Percentiles rank a stretch among this genome's conserved stretches.
phyloP scores from a whole-genome alignment of 1,284 basidiomycete genomes.

The Tremellales sp. region DNA sequence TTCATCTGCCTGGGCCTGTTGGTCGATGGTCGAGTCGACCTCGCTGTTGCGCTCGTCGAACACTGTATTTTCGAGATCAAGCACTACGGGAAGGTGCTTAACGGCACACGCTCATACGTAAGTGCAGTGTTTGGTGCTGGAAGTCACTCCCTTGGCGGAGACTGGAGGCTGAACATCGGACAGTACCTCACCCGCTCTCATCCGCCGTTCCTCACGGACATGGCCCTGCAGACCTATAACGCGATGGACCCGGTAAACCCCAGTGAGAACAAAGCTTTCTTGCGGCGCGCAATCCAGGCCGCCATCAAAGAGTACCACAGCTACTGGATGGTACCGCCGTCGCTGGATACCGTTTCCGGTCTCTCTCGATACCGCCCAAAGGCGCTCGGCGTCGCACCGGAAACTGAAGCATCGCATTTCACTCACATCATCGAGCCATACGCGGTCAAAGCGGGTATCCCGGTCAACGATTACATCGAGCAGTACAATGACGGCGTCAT shows the following conservation, averaged over 20 bases:
- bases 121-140: constrained; percentile 8
- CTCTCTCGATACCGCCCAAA: constrained; percentile 90
- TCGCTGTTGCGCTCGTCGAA: constrained; percentile 96
- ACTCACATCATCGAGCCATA: constrained; percentile 95
- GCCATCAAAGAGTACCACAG: constrained; percentile 99
- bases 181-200: constrained; percentile 95
- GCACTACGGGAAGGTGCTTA: constrained; percentile 77
- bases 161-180: no score
- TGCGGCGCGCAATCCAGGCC: constrained; percentile 89
- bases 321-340: constrained; percentile 89
- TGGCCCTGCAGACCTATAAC: constrained; percentile 96
- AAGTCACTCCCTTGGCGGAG: constrained; percentile 3
- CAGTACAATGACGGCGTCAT: constrained; percentile 84
- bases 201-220: constrained; percentile 97
- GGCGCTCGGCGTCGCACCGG: constrained; percentile 91
- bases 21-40: constrained; percentile 85
- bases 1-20: constrained; percentile 70
- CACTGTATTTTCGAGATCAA: constrained; percentile 99
- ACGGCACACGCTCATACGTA: constrained; percentile 48
- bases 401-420: constrained; percentile 97
- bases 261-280: constrained; percentile 79
- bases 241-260: constrained; percentile 82
- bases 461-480: constrained; percentile 96
- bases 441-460: constrained; percentile 85
- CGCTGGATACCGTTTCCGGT: constrained; percentile 88